Conservation (phyloP, 2,329 filamentous ascomycete species). For the Fusarium chlamydosporum region DNA sequence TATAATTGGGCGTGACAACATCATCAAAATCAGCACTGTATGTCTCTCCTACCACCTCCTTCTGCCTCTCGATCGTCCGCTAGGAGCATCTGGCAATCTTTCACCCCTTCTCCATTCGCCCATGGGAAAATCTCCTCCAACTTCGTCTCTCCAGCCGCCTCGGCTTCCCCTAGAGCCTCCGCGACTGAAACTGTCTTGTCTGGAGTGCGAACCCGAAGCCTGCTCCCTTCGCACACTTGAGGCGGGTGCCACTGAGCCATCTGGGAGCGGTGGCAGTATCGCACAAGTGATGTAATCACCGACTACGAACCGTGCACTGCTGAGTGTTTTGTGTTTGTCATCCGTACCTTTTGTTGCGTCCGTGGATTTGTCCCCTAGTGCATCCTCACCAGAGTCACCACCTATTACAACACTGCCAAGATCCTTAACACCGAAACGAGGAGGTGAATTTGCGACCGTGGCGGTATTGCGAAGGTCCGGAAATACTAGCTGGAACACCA, state of each 20-base stretch:
- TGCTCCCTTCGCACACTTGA: conserved; percentile 55
- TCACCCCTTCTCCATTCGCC: conserved; percentile 79
- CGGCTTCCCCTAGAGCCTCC: conserved; percentile 56
- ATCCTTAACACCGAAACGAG: conserved; percentile 81
- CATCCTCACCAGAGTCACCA: conserved; percentile 62
- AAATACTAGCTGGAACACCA: conserved; percentile 90
- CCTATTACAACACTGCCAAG: conserved; percentile 86
- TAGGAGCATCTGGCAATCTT: conserved; percentile 67
- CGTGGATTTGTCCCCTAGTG: conserved; percentile 57
- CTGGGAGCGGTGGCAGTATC: conserved; percentile 79
- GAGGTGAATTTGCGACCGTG: conserved; percentile 52
- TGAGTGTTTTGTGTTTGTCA: conserved; percentile 79
- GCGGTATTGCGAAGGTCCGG: conserved; percentile 72
- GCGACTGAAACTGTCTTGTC: conserved; percentile 53
- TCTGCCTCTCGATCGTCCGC: conserved; percentile 50
- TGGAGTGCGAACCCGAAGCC: conserved; percentile 38
- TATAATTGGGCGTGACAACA: conserved; percentile 49
- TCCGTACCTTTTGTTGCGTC: conserved; percentile 59
- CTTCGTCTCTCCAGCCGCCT: conserved; percentile 58
- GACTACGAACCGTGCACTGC: conserved; percentile 84
- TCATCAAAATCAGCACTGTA: conserved; percentile 16
- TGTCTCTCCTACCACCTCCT: conserved; percentile 50
- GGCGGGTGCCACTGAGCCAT: conserved; percentile 80
- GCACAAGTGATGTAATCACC: conserved; percentile 91
- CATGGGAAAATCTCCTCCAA: conserved; percentile 58